These are phyloP conservation scores for Saccharum spontaneum DNA, from an alignment of 176 grass and related monocot genomes.

Conservation along the genomic window DNA sequence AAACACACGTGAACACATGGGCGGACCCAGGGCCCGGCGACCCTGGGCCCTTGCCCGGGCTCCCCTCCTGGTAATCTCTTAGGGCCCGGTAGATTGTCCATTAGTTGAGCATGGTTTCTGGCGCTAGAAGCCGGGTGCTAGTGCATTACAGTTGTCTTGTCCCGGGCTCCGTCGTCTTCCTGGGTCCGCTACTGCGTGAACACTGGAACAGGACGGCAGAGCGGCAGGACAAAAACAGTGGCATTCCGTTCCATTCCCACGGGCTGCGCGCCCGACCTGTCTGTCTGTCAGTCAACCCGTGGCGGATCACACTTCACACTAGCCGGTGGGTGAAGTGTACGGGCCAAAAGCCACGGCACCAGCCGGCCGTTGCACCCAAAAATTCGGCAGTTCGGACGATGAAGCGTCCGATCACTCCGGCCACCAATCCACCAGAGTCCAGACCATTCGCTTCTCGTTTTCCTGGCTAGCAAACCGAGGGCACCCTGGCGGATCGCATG, in stretches of 20 bases:
- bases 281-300: neutral
- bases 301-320: neutral
- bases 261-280: neutral
- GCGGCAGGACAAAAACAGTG: neutral
- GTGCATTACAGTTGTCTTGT: too few relatives aligned
- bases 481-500: neutral
- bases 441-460: neutral
- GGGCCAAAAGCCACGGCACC: neutral
- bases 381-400: too few relatives aligned
- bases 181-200: too few relatives aligned
- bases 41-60: too few relatives aligned
- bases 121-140: too few relatives aligned
- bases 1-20: neutral
- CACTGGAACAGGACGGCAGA: neutral
- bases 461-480: neutral
- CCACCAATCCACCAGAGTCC: neutral
- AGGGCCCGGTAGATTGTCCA: too few relatives aligned
- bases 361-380: slow-evolving; percentile 11
- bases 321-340: neutral
- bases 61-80: too few relatives aligned
- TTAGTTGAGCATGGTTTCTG: too few relatives aligned
- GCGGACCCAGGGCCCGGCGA: too few relatives aligned
- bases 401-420: neutral
- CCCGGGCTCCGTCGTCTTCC: too few relatives aligned
- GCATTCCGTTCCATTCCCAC: neutral